Evolutionary conservation across 2,329 filamentous ascomycete species (phyloP), one percentile per base, ranked within the genome.

Genomic region (Aspergillus piperis): DNA sequence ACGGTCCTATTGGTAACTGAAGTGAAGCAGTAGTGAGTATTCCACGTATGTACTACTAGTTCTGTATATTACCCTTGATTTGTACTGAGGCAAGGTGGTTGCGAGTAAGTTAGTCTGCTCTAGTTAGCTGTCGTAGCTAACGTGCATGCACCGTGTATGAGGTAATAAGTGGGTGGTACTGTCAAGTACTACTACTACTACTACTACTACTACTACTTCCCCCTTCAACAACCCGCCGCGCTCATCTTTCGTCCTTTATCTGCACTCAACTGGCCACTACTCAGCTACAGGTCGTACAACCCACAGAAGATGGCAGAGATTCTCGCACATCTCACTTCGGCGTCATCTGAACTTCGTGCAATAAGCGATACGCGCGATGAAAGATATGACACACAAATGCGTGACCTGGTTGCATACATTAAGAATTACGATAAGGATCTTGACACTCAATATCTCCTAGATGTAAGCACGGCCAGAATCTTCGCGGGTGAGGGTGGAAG

Each of bases 311-410:
- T 70, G 67, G 61, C 65, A 39, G 72, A 77, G 17, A 53, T 77
- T 32, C 70, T 80, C 5, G 64, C 70, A 8, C 70, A 68, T 54
- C 66, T 80, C 38, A 71, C 76, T 38, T 70, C 76, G 8, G 78
- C 80, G 36, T 77, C 78, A 19, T 70, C 76, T 15, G 71, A 77
- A 59, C 72, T 75, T 41, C 71, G 74, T 41, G 68, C 71, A 21
- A 48, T 67, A n/a, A 62, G 62, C n/a, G 63, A 71, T 21, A 63
- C 75, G 32, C 68, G 74, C 17, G 75, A 80, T 58, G 67, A 73
- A 36, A 71, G 74, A 57, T 83, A 82, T 68, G 79, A 83, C 61
- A 73, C 74, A 32, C 74, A 73, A 36, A 76, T 81, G 52, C 74
- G 68, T 50, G 65, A 72, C n/a, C 71, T 79, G 52, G 66, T 80